A percentile compares a stretch with the other conserved stretches of the same genome.
These are phyloP conservation scores for Diplodia intermedia DNA, from an alignment of 2,329 filamentous ascomycete species.

Conservation along the genomic window DNA sequence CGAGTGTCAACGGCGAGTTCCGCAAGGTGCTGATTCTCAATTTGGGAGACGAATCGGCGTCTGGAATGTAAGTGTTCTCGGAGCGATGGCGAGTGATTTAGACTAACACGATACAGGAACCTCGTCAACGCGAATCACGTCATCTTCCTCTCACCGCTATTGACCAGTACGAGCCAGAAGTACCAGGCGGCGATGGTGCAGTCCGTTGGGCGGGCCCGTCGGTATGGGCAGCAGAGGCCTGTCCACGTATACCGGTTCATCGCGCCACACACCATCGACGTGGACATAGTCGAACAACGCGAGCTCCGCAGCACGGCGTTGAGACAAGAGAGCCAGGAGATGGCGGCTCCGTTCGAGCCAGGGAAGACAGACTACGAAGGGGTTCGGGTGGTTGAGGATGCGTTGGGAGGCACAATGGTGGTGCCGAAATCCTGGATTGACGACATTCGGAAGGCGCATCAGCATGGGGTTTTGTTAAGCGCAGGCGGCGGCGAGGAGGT, in stretches of 20 bases:
- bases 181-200: slow-evolving; percentile 68
- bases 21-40: slow-evolving; percentile 64
- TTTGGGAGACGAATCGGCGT: slow-evolving; percentile 62
- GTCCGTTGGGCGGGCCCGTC: slow-evolving; percentile 65
- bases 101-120: slow-evolving; percentile 50
- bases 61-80: slow-evolving; percentile 50
- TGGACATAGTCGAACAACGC: slow-evolving; percentile 56
- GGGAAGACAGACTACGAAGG: slow-evolving; percentile 20
- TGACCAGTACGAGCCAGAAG: slow-evolving; percentile 57
- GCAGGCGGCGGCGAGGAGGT: slow-evolving; percentile 22
- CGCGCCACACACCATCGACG: slow-evolving; percentile 72
- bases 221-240: slow-evolving; percentile 63
- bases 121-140: slow-evolving; percentile 69
- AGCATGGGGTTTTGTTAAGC: background rate
- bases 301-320: slow-evolving; percentile 41
- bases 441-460: background rate
- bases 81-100: slow-evolving; percentile 42
- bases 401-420: slow-evolving; percentile 37
- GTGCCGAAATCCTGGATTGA: slow-evolving; percentile 40
- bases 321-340: background rate
- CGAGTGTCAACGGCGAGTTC: slow-evolving; percentile 28
- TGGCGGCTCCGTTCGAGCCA: slow-evolving; percentile 26
- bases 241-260: slow-evolving; percentile 75
- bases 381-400: slow-evolving; percentile 37
- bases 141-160: slow-evolving; percentile 66